Evolutionary conservation across 2,329 filamentous ascomycete species (phyloP), one percentile per base, ranked within the genome.

Genomic region (Orbilia quercus): DNA sequence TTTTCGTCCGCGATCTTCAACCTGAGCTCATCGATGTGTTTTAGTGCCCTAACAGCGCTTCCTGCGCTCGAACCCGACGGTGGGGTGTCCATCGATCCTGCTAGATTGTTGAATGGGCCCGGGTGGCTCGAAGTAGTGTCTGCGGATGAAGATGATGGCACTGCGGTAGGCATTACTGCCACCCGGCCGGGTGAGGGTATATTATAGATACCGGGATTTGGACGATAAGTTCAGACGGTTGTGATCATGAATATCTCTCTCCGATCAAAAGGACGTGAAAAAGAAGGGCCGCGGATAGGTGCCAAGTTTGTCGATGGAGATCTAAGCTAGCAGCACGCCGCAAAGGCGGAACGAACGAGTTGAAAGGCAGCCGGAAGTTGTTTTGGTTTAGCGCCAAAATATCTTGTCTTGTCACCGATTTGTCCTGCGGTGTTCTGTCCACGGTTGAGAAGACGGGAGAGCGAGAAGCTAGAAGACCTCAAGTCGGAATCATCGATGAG

Each of bases 81-180:
- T 4, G 11, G 31, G 18, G 28, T 53, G 25, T 57, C 62, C 38
- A 70, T 50, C 9, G 65, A 45, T 20, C 25, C 11, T 3, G 18
- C 11, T 16, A 40, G 48, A 18, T n/a, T 51, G 20, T 38, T 50
- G n/a, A 28, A 31, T 9, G 59, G 50, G 40, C 34, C 40, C 5
- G 58, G 53, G 36, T 42, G 31, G 36, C 50, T 59, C 2, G 45
- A 58, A 18, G 53, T 28, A 34, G 14, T 44, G 28, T 28, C 14
- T 7, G 60, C 50, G 14, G 60, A 34, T 7, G 50, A 48, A 5
- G 47, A 22, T 18, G 70, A 63, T 51, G 63, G 70, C 48, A 58
- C 55, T 45, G 59, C 53, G 57, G 70, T 47, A 66, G 70, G 63
- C 70, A 74, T 74, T n/a, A 40, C 67, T 72, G 67, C 67, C 45